Base-by-base conservation (phyloP, 768 basidiomycete genomes). In the Leccinum boreale region DNA sequence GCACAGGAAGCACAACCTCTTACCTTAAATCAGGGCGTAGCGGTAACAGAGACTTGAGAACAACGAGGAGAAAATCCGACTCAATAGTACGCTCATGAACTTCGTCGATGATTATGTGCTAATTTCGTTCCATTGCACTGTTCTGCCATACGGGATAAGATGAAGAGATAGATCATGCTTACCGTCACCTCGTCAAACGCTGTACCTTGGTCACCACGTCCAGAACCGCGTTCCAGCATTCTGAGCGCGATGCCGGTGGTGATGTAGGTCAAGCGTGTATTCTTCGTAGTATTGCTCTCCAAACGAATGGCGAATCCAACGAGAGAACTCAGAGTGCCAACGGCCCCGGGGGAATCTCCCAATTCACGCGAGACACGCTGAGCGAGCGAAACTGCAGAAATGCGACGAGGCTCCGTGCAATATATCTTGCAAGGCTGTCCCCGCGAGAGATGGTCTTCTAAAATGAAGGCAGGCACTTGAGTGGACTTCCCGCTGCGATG, bases 91-190 rank as follows among this genome's bases (percentile, higher is more conserved):
- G 87, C 76, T 99, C 96, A 66, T 99, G 96, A 49, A 97, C 92
- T 86, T 99, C 96, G 64, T 99, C 96, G 45, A 98, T 89, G 58
- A 99, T 89, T 68, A 99, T 86, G 67, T 97, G 94, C 92, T 94
- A 53, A 17, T 36, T 60, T 53, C 36, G 23, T 15, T 12, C 24
- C 51, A 21, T 62, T 45, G 51, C 23, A 55, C 21, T 11, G 31
- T 36, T 50, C 36, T 33, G 42, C 24, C 50, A 59, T 35, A 24
- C 31, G 33, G 10, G 24, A 57, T 11, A 12, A 44, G 28, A 44
- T 15, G 36, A 60, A 58, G 51, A 57, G 53, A 54, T 46, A 42
- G 45, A 51, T 49, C n/a, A 19, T 35, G 62, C 81, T 72, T 63
- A 92, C 94, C n/a, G 97, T 98, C 55, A 98, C 85, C 61, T 98